Conservation (phyloP, 148 eudicot species). For the Oxyria digyna region DNA sequence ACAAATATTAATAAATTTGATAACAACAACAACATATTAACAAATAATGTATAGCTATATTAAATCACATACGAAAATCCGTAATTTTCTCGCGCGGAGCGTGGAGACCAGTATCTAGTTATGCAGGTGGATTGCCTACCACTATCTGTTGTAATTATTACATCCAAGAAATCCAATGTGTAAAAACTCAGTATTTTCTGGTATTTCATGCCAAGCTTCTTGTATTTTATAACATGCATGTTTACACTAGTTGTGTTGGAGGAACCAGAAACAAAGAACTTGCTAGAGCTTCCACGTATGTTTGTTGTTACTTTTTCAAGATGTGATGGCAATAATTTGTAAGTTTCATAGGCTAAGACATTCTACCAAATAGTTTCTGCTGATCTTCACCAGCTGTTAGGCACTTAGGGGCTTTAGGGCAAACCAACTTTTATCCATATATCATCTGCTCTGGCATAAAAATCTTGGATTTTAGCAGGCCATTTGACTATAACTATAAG, state of each 20-base stretch:
- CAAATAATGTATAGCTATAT: too few species aligned
- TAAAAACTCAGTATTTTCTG: conserved; percentile 58
- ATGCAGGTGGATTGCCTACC: conserved; percentile 77
- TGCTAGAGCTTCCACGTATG: conserved; percentile 85
- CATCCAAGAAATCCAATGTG: conserved; percentile 69
- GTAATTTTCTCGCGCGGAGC: too few species aligned
- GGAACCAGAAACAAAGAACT: conserved; percentile 88
- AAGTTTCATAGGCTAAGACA: not conserved
- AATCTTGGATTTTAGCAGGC: too few species aligned
- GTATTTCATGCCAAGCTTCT: not conserved
- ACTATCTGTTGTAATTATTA: conserved; percentile 67
- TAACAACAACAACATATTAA: too few species aligned
- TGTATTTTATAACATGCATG: conserved; percentile 28
- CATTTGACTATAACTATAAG: too few species aligned
- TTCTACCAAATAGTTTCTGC: conserved; percentile 30
- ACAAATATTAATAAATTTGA: too few species aligned
- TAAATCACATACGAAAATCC: too few species aligned
- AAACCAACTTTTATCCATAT: conserved; percentile 41
- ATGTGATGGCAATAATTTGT: not conserved
- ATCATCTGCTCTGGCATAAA: conserved; percentile 23
- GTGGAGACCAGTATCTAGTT: too few species aligned
- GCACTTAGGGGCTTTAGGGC: conserved; percentile 51
- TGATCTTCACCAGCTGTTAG: conserved; percentile 55
- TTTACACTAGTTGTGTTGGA: conserved; percentile 91
- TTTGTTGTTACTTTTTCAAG: not conserved